Percentiles rank a stretch among this genome's conserved stretches.
These are phyloP conservation scores for Pythium vanterpoolii DNA, from an alignment of 352 stramenopile genomes.

Conservation along the genomic window DNA sequence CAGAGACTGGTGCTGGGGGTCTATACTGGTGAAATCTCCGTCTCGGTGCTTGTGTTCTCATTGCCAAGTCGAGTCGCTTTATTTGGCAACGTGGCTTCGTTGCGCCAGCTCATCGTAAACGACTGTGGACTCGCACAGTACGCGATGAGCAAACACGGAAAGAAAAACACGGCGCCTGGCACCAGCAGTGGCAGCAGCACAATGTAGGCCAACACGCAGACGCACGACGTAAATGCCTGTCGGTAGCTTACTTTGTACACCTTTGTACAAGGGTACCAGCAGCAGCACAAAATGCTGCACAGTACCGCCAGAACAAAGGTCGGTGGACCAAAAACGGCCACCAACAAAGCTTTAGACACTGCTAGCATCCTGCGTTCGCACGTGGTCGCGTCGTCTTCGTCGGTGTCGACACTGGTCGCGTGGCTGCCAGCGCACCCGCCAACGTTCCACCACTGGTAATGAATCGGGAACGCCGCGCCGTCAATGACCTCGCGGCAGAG, in stretches of 20 bases:
- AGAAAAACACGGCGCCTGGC: constrained; percentile 50
- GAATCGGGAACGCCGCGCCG: constrained; percentile 76
- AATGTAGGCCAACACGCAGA: constrained; percentile 37
- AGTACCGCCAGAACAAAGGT: constrained; percentile 52
- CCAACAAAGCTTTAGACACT: constrained; percentile 47
- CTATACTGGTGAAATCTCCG: background rate
- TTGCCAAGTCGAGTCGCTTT: background rate
- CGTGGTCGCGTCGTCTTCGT: constrained; percentile 31
- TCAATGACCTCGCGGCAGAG: constrained; percentile 85
- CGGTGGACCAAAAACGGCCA: constrained; percentile 58
- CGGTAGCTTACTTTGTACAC: constrained; percentile 43
- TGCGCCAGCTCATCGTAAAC: background rate
- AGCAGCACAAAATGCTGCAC: constrained; percentile 51
- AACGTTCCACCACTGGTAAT: constrained; percentile 45
- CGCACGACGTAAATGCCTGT: constrained; percentile 65
- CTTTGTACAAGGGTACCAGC: constrained; percentile 56
- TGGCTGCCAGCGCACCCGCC: constrained; percentile 28
- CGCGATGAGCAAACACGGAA: constrained; percentile 25
- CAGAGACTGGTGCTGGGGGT: background rate
- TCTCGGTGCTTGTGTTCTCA: background rate
- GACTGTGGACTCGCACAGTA: constrained; percentile 13
- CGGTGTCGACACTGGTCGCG: constrained; percentile 34
- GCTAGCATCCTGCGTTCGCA: constrained; percentile 29
- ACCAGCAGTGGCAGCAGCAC: constrained; percentile 39
- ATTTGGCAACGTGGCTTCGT: background rate